Percentiles rank a stretch among this genome's conserved stretches.
phyloP scores from a whole-genome alignment of 2,329 filamentous ascomycete genomes.

The Arthrobotrys entomopaga region DNA sequence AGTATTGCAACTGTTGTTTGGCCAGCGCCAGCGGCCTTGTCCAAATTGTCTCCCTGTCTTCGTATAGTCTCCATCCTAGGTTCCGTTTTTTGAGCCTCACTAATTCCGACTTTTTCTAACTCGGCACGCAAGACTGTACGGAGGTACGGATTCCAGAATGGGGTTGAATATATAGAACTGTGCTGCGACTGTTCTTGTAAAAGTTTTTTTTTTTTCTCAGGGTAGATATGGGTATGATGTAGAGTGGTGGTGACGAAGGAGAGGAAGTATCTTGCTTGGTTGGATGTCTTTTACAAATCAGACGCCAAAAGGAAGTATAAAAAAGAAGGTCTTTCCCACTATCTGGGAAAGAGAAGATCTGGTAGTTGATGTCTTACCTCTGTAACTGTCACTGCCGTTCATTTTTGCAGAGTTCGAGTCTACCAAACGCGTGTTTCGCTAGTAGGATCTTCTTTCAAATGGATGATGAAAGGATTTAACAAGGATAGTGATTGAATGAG shows the following conservation, averaged over 20 bases:
- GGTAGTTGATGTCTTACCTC: slow-evolving; percentile 37
- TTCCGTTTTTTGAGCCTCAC: slow-evolving; percentile 14
- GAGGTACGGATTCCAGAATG: slow-evolving; percentile 46
- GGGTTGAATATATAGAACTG: slow-evolving; percentile 43
- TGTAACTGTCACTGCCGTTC: slow-evolving; percentile 53
- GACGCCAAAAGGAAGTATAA: slow-evolving; percentile 55
- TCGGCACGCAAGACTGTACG: slow-evolving; percentile 37
- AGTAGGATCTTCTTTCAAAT: not conserved
- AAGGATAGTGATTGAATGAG: not conserved
- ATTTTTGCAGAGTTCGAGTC: slow-evolving; percentile 11
- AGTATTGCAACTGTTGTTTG: not conserved
- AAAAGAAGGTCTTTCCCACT: slow-evolving; percentile 41
- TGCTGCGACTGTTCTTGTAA: slow-evolving; percentile 20
- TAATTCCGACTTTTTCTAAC: slow-evolving; percentile 8
- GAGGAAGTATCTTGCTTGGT: slow-evolving; percentile 51
- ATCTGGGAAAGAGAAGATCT: slow-evolving; percentile 20
- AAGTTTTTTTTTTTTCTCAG: slow-evolving; percentile 19
- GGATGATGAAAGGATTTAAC: not conserved
- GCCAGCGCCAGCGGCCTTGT: slow-evolving; percentile 4
- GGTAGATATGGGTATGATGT: slow-evolving; percentile 20
- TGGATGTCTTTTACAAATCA: slow-evolving; percentile 55
- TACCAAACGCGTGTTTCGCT: slow-evolving; percentile 18
- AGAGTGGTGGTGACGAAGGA: slow-evolving; percentile 31
- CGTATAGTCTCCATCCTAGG: slow-evolving; percentile 2
- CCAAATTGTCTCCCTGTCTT: not conserved